Percentiles rank a stretch among this genome's conserved stretches.
phyloP scores from a whole-genome alignment of 192 early-diverging fungal species.

The Coemansia sp. region DNA sequence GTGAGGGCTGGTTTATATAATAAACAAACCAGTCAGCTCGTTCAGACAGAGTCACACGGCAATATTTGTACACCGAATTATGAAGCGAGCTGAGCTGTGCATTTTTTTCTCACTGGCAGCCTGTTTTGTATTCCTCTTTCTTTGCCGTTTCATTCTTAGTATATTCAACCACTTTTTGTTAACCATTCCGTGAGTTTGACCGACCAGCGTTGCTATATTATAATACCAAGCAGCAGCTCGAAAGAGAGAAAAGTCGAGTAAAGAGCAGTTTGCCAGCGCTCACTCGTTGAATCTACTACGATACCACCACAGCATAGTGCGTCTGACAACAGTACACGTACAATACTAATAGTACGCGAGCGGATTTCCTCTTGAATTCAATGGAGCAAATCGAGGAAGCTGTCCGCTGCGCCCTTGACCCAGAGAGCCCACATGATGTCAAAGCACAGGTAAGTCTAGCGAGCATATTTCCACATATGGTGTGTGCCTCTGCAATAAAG shows the following conservation, averaged over 20 bases:
- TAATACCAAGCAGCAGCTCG: not conserved
- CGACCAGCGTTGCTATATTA: not conserved
- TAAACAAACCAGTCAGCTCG: conserved; percentile 3
- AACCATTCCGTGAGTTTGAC: not conserved
- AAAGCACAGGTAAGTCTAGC: conserved; percentile 68
- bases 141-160: not conserved
- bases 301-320: not conserved
- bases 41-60: not conserved
- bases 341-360: not conserved
- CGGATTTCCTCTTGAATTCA: not conserved
- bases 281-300: not conserved
- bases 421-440: conserved; percentile 62
- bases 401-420: conserved; percentile 75
- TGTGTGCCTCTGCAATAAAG: not conserved
- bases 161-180: conserved; percentile 1
- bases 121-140: not conserved
- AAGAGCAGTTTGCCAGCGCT: not conserved
- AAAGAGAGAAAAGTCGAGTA: not conserved
- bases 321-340: not conserved
- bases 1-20: not conserved
- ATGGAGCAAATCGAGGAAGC: conserved; percentile 82
- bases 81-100: not conserved
- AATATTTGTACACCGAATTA: not conserved
- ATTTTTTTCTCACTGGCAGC: not conserved
- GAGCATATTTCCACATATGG: not conserved